These are phyloP conservation scores for Oryza australiensis DNA, from an alignment of 176 grass and related monocot species.

Conservation along the genomic window DNA sequence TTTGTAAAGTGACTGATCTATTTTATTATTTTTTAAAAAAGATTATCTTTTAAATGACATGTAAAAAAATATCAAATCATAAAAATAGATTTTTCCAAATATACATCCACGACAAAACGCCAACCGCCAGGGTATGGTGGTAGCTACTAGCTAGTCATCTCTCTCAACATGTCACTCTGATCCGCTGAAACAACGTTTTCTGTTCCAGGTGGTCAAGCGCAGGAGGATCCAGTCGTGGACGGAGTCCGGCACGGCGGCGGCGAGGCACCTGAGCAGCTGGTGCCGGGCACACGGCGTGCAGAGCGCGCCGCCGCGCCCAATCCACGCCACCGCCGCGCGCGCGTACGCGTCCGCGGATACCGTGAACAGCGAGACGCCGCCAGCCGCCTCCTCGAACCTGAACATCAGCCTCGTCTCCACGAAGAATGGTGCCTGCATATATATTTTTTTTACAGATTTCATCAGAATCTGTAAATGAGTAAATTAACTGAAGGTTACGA, in stretches of 20 bases:
- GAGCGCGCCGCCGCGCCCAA: constrained; percentile 42
- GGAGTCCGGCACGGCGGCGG: constrained; percentile 28
- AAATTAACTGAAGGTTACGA: not conserved
- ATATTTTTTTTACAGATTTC: too few species aligned
- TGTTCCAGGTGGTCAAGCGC: constrained; percentile 9
- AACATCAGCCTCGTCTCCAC: constrained; percentile 48
- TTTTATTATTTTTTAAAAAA: too few species aligned
- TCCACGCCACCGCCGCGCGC: constrained; percentile 40
- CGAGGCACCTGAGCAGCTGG: constrained; percentile 40
- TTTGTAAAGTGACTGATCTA: too few species aligned
- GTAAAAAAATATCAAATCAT: too few species aligned
- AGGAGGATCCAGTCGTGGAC: constrained; percentile 26
- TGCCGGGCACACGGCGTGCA: constrained; percentile 34
- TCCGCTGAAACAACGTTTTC: not conserved
- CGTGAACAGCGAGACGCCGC: not conserved
- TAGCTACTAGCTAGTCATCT: too few species aligned
- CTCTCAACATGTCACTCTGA: not conserved
- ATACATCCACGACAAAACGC: too few species aligned
- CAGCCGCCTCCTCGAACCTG: not conserved
- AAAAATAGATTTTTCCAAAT: too few species aligned
- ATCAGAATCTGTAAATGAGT: too few species aligned
- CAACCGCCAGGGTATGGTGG: too few species aligned
- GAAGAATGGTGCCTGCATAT: constrained; percentile 41
- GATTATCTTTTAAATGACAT: too few species aligned
- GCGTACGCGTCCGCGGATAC: constrained; percentile 43